These are phyloP conservation scores for Penicillium cinerascens DNA, from an alignment of 495 filamentous ascomycete species.

Conservation along the genomic window DNA sequence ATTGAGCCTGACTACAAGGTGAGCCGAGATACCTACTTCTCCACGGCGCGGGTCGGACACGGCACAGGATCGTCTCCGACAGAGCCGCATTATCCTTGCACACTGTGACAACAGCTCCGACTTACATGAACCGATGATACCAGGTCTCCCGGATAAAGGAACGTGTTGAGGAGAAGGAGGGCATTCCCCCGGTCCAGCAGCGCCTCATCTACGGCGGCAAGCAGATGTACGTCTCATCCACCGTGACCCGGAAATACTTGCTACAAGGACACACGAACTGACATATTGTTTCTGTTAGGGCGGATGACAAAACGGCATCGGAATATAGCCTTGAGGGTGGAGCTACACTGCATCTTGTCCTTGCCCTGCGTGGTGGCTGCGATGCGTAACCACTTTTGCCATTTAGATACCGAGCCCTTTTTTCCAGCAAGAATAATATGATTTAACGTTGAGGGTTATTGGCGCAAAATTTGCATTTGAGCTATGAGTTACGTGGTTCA, in stretches of 20 bases:
- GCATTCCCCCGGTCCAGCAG: conserved; percentile 96
- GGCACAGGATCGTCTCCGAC: not conserved
- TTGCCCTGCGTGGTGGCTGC: conserved; percentile 80
- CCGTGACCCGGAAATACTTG: not conserved
- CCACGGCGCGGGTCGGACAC: not conserved
- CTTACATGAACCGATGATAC: conserved; percentile 2
- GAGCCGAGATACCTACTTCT: conserved; percentile 7
- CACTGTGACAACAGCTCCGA: not conserved
- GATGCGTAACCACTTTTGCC: conserved; percentile 14
- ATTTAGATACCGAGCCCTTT: conserved; percentile 26
- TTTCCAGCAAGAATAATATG: conserved; percentile 15
- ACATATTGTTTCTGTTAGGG: conserved; percentile 48
- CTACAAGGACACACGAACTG: not conserved
- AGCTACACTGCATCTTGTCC: conserved; percentile 89
- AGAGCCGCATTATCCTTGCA: not conserved
- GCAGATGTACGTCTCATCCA: conserved; percentile 69
- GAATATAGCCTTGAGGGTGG: conserved; percentile 91
- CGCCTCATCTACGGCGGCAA: conserved; percentile 94
- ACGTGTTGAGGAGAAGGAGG: conserved; percentile 97
- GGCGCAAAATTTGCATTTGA: not conserved
- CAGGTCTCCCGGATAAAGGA: conserved; percentile 96
- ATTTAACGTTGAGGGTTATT: conserved; percentile 4
- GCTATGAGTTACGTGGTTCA: not conserved
- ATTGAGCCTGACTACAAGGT: conserved; percentile 94
- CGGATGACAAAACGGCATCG: conserved; percentile 80